Evolutionary conservation across 768 basidiomycete genomes (phyloP).

Genomic region (Phallus indusiatus): DNA sequence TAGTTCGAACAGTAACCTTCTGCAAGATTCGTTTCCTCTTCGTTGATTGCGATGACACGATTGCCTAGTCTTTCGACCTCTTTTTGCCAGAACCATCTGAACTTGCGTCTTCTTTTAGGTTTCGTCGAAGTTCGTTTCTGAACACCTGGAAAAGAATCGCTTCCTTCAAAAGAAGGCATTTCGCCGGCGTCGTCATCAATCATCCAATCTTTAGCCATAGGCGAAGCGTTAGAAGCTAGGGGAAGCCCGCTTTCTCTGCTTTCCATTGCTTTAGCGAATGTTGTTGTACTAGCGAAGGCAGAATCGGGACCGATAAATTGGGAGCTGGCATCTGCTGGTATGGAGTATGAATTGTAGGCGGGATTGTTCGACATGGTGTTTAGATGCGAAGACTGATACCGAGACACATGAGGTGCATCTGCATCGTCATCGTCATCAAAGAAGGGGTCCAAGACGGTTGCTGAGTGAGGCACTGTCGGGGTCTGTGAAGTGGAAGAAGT

Average conservation of each 20-base stretch:
- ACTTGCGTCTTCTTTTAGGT: conserved; percentile 30
- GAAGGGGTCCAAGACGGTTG: conserved; percentile 66
- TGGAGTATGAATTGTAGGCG: conserved; percentile 35
- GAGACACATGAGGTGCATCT: conserved; percentile 36
- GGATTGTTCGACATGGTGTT: conserved; percentile 47
- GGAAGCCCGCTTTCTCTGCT: conserved; percentile 44
- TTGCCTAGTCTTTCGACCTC: conserved; percentile 58
- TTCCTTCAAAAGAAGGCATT: conserved; percentile 31
- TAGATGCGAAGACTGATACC: conserved; percentile 38
- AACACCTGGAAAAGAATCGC: conserved; percentile 30
- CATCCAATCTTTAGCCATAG: conserved; percentile 65
- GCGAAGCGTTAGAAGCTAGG: conserved; percentile 47
- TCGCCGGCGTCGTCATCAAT: conserved; percentile 50
- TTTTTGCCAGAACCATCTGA: conserved; percentile 84
- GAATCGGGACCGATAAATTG: conserved; percentile 56
- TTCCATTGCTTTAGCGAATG: conserved; percentile 38
- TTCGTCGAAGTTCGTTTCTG: conserved; percentile 15
- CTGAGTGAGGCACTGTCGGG: conserved; percentile 29
- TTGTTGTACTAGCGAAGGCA: conserved; percentile 44
- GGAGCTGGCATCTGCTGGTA: conserved; percentile 65
- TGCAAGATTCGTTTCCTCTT: conserved; percentile 47
- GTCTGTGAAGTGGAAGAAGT: conserved; percentile 49
- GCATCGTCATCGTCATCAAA: conserved; percentile 62
- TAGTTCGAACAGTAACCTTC: conserved; percentile 68
- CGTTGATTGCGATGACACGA: conserved; percentile 77